phyloP scores from a whole-genome alignment of 2,329 filamentous ascomycete genomes.

The Aspergillus tamarii region DNA sequence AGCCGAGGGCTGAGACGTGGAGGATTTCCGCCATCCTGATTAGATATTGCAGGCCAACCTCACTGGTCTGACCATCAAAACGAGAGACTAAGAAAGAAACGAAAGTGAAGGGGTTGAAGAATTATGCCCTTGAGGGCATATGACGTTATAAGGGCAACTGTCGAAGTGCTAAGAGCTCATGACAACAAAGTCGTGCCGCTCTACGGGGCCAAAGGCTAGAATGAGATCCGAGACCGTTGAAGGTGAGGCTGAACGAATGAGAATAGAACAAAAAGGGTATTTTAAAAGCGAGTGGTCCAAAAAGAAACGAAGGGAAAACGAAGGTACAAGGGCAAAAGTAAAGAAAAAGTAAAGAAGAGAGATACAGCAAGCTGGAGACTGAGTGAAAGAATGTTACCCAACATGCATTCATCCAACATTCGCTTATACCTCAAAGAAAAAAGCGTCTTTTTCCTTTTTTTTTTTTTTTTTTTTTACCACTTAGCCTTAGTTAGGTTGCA shows the following conservation, averaged over 20 bases:
- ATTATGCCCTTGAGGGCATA: slow-evolving; percentile 8
- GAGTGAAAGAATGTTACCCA: slow-evolving; percentile 7
- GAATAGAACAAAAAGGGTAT: not conserved
- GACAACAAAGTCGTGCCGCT: slow-evolving; percentile 3
- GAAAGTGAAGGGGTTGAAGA: slow-evolving; percentile 5
- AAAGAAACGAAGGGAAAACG: not conserved
- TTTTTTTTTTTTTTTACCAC: not conserved
- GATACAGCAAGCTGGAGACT: slow-evolving; percentile 1
- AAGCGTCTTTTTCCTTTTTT: slow-evolving; percentile 5
- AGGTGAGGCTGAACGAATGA: not conserved
- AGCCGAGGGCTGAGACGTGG: slow-evolving; percentile 34
- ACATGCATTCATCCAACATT: slow-evolving; percentile 4
- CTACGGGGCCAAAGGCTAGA: slow-evolving; percentile 2
- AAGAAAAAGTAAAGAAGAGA: slow-evolving; percentile 1
- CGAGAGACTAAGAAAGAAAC: slow-evolving; percentile 15
- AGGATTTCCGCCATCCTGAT: slow-evolving; percentile 35
- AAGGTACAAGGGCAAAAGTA: not conserved
- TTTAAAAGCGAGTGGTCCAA: not conserved
- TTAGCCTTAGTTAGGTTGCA: slow-evolving; percentile 7
- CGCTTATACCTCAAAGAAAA: not conserved
- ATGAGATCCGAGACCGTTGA: not conserved
- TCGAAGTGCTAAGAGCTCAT: slow-evolving; percentile 8
- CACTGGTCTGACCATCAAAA: slow-evolving; percentile 7
- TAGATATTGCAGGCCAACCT: slow-evolving; percentile 21
- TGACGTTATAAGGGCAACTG: not conserved